Evolutionary conservation across 2,329 filamentous ascomycete species (phyloP), one percentile per base, ranked within the genome.

Genomic region (Penicillium sp.): DNA sequence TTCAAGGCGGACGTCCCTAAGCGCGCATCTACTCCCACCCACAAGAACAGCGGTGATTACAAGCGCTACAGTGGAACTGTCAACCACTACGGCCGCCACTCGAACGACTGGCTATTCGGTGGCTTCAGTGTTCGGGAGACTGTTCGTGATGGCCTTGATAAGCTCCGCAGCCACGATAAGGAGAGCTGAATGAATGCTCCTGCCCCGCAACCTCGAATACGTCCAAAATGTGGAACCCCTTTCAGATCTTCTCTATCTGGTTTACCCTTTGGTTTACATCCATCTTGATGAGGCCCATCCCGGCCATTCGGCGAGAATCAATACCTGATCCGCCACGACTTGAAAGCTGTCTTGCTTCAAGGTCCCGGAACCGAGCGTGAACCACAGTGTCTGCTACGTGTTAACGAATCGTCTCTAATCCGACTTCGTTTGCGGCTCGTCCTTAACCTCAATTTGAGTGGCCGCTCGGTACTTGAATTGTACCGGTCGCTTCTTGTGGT

Each of bases 41-140:
- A 65, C 46, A 67, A 65, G 43, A 67, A 61, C 47, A 69, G 67
- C 50, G 64, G 67, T 13, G 71, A 74, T 47, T 70, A 74, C 50
- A 73, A 70, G 49, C 72, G 74, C 57, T 72, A 74, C 50, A 74
- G 65, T 46, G 71, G 72, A 18, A 78, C 75, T 0, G 64, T 77
- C 40, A 75, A 73, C 48, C 74, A 81, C 55, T 78, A 71, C 52
- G 79, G 79, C 14, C 74, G 79, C 9, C 79, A 81, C 64, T 75
- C 74, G 18, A 81, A 81, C 53, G 76, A 81, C 52, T 82, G 79
- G 79, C 69, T 82, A 5, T 81, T 81, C 56, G 74, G 74, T 20
- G 76, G 78, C 1, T 78, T 80, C 63, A 79, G 76, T 61, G 66
- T 81, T 4, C 72, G 73, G 5, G 76, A 78, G 34, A 76, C 77